These are phyloP conservation scores for Aspergillus brunneoviolaceus DNA, from an alignment of 2,329 filamentous ascomycete genomes.

Conservation along the genomic window DNA sequence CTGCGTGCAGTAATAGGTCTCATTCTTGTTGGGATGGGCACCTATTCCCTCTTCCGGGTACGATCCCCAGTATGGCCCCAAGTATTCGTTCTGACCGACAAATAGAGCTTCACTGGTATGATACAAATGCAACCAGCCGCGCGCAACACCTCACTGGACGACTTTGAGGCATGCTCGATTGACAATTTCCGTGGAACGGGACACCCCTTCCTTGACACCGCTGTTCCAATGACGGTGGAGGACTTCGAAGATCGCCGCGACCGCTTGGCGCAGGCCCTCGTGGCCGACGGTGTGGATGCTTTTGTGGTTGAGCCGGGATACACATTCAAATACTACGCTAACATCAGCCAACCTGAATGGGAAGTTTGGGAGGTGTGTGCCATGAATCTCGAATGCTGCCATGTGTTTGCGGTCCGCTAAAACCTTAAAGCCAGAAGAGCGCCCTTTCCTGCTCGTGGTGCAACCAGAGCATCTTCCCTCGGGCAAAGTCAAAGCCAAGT, in stretches of 20 bases:
- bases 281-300: constrained; percentile 53
- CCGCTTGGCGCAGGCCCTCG: constrained; percentile 57
- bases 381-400: neutral
- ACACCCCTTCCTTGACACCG: constrained; percentile 28
- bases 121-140: too few relatives aligned
- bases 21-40: too few relatives aligned
- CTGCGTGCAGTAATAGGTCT: too few relatives aligned
- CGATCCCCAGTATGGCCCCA: too few relatives aligned
- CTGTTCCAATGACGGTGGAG: constrained; percentile 48
- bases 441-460: constrained; percentile 63
- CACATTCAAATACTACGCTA: constrained; percentile 64
- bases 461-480: constrained; percentile 44
- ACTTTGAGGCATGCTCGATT: constrained; percentile 54
- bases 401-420: neutral
- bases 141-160: neutral
- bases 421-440: constrained; percentile 55
- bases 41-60: too few relatives aligned
- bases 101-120: too few relatives aligned
- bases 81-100: too few relatives aligned
- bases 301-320: constrained; percentile 65
- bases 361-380: constrained; percentile 55
- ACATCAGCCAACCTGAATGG: constrained; percentile 62
- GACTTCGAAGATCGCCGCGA: constrained; percentile 59
- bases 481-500: constrained; percentile 52
- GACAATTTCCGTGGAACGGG: constrained; percentile 44